phyloP scores from a whole-genome alignment of 306 rosid species.

The Purshia tridentata region DNA sequence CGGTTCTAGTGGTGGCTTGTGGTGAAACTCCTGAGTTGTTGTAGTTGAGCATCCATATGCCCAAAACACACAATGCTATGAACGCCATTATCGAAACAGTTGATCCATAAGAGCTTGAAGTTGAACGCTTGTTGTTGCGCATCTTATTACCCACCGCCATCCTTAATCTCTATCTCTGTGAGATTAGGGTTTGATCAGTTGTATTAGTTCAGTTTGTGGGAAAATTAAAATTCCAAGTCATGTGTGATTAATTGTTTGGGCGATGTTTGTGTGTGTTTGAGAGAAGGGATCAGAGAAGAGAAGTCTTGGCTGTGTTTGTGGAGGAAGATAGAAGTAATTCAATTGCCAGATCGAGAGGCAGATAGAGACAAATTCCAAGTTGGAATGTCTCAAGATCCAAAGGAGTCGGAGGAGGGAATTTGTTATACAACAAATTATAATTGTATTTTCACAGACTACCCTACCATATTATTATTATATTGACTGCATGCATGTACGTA shows the following conservation, averaged over 20 bases:
- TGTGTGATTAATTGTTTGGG: no score
- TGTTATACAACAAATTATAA: slow-evolving; percentile 10
- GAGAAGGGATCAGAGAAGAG: no score
- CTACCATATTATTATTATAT: no score
- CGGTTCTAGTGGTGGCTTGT: slow-evolving; percentile 22
- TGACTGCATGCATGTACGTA: no score
- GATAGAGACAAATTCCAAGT: slow-evolving; percentile 23
- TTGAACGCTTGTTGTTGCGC: slow-evolving; percentile 55
- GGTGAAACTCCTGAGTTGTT: slow-evolving; percentile 38
- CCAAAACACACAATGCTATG: slow-evolving; percentile 62
- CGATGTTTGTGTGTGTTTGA: no score
- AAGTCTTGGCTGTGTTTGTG: slow-evolving; percentile 11
- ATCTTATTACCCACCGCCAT: slow-evolving; percentile 56
- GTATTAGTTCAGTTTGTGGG: background rate
- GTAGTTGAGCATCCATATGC: slow-evolving; percentile 63
- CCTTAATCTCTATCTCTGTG: background rate
- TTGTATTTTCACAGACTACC: no score
- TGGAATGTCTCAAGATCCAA: slow-evolving; percentile 64
- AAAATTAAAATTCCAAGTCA: background rate
- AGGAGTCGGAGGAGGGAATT: slow-evolving; percentile 62
- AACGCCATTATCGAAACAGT: slow-evolving; percentile 52
- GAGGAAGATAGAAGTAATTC: slow-evolving; percentile 28
- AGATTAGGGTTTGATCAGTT: slow-evolving; percentile 8
- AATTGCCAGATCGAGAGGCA: background rate
- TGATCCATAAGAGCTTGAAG: slow-evolving; percentile 57